A percentile compares a stretch with the other conserved stretches of the same genome.
Conservation (phyloP, 345 rosid genomes). For the Geranium brycei region DNA sequence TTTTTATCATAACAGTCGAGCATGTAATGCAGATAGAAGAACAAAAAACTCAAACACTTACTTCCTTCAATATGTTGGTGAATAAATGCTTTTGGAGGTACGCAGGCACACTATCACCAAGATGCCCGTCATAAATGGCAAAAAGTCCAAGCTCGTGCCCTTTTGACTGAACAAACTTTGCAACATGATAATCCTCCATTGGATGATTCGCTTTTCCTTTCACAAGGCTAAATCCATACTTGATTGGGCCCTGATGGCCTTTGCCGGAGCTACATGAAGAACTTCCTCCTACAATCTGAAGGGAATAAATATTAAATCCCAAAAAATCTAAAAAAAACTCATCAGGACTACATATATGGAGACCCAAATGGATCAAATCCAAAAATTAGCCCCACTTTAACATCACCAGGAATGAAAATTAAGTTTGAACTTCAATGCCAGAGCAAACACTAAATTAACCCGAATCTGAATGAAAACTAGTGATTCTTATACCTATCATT, state of each 20-base stretch:
- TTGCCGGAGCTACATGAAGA: slow-evolving; percentile 47
- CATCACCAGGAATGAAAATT: too few relatives aligned
- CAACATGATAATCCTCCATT: slow-evolving; percentile 73
- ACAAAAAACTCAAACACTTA: slow-evolving; percentile 6
- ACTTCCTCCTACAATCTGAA: slow-evolving; percentile 33
- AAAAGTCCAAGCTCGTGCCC: slow-evolving; percentile 55
- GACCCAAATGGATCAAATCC: not conserved
- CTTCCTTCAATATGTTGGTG: slow-evolving; percentile 52
- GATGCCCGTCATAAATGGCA: slow-evolving; percentile 65
- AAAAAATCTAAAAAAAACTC: not conserved
- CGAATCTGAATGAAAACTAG: too few relatives aligned
- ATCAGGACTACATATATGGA: not conserved
- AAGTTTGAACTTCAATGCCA: too few relatives aligned
- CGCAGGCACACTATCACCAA: slow-evolving; percentile 64
- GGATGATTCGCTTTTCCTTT: slow-evolving; percentile 77
- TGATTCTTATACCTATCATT: too few relatives aligned
- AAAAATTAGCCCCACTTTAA: too few relatives aligned
- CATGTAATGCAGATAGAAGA: too few relatives aligned
- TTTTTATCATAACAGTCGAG: not conserved
- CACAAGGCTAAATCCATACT: slow-evolving; percentile 45
- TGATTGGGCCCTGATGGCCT: slow-evolving; percentile 35
- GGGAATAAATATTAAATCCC: slow-evolving; percentile 1
- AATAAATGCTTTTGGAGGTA: slow-evolving; percentile 56
- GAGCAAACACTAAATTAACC: too few relatives aligned
- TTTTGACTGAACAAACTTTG: slow-evolving; percentile 31